These are phyloP conservation scores for Phylloboletellus chloephorus DNA, from an alignment of 1,284 basidiomycete species.

Conservation along the genomic window DNA sequence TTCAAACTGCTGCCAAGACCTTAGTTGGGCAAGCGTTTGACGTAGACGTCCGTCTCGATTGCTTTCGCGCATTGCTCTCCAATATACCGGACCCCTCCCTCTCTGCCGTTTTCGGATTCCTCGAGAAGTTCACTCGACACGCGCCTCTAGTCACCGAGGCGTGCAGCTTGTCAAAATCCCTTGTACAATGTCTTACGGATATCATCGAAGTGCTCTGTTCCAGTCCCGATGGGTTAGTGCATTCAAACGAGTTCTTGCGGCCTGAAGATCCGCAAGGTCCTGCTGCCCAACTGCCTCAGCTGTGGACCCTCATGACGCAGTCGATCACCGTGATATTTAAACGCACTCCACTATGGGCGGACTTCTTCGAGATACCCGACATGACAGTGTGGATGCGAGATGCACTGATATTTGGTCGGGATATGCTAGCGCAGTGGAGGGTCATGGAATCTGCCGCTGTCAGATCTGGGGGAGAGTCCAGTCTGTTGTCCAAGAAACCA, in stretches of 20 bases:
- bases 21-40: slow-evolving; percentile 79
- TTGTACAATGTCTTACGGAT: slow-evolving; percentile 89
- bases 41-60: slow-evolving; percentile 80
- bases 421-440: slow-evolving; percentile 75
- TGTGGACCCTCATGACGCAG: slow-evolving; percentile 82
- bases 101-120: slow-evolving; percentile 61
- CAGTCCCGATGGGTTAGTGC: slow-evolving; percentile 63
- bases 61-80: slow-evolving; percentile 71
- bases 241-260: slow-evolving; percentile 51
- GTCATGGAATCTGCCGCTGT: slow-evolving; percentile 70
- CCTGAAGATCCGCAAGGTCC: slow-evolving; percentile 41
- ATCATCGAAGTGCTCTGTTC: slow-evolving; percentile 83
- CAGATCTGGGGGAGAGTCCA: slow-evolving; percentile 27
- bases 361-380: slow-evolving; percentile 69
- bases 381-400: slow-evolving; percentile 98
- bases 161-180: slow-evolving; percentile 76
- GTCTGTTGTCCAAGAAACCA: slow-evolving; percentile 27
- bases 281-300: slow-evolving; percentile 52
- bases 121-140: slow-evolving; percentile 61
- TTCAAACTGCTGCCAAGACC: slow-evolving; percentile 70
- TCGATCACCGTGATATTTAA: slow-evolving; percentile 81
- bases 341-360: slow-evolving; percentile 77
- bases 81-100: slow-evolving; percentile 62
- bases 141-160: slow-evolving; percentile 73
- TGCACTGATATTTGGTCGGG: slow-evolving; percentile 84